phyloP scores from a whole-genome alignment of 2,329 filamentous ascomycete genomes.

The Penicillium brasilianum region DNA sequence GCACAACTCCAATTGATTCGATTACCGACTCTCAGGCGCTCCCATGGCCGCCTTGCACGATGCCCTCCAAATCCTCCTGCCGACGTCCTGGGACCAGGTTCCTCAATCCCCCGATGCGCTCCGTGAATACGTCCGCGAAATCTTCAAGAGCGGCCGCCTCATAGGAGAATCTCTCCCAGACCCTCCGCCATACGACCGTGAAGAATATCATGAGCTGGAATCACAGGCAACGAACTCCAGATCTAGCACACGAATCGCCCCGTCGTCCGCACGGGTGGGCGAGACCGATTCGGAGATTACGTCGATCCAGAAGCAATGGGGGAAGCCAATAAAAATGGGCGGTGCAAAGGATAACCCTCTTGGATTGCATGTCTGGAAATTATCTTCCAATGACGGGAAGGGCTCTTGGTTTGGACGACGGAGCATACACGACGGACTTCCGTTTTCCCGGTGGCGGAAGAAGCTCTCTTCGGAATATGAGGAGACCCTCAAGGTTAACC shows the following conservation, averaged over 20 bases:
- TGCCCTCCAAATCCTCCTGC: conserved; percentile 62
- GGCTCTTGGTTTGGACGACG: conserved; percentile 89
- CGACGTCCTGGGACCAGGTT: conserved; percentile 59
- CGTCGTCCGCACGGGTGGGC: conserved; percentile 57
- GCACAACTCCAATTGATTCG: not conserved
- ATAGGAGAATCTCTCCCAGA: conserved; percentile 78
- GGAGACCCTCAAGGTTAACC: conserved; percentile 74
- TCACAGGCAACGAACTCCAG: conserved; percentile 38
- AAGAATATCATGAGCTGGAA: conserved; percentile 43
- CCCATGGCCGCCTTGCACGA: conserved; percentile 64
- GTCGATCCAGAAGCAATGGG: conserved; percentile 78
- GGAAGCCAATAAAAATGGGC: conserved; percentile 70
- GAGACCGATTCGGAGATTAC: conserved; percentile 59
- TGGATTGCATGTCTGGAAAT: conserved; percentile 78
- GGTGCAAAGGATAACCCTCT: conserved; percentile 74
- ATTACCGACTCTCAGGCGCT: not conserved
- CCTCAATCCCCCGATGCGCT: conserved; percentile 56
- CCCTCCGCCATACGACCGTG: conserved; percentile 45
- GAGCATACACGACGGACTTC: conserved; percentile 78
- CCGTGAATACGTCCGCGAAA: conserved; percentile 59
- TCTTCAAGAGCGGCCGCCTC: conserved; percentile 70
- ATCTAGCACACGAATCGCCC: conserved; percentile 53
- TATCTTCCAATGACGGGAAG: conserved; percentile 76
- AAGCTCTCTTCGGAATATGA: conserved; percentile 80
- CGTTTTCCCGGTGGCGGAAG: conserved; percentile 77